Percentiles rank a stretch among this genome's conserved stretches.
Conservation (phyloP, 164 flowering plant genomes). For the Dillenia turbinata region DNA sequence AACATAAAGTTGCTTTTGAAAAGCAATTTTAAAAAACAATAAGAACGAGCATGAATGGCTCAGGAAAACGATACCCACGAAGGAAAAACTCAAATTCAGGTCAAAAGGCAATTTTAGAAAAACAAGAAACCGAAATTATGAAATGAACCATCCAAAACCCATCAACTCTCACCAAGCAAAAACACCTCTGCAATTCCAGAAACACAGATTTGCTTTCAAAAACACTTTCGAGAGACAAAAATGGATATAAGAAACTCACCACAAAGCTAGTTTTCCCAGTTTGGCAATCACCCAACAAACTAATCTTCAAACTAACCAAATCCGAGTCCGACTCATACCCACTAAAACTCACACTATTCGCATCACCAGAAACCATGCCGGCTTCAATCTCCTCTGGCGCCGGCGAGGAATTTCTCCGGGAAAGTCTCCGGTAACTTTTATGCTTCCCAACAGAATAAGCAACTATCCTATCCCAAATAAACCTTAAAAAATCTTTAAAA, state of each 20-base stretch:
- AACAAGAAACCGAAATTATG: no score
- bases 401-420: conserved; percentile 15
- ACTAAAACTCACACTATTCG: conserved; percentile 9
- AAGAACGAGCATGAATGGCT: no score
- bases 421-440: conserved; percentile 38
- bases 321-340: conserved; percentile 60
- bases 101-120: no score
- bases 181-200: no score
- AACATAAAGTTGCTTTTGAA: no score
- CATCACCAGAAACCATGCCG: conserved; percentile 6
- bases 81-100: no score
- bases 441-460: conserved; percentile 49
- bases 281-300: conserved; percentile 85
- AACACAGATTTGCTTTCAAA: no score
- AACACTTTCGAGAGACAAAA: neutral
- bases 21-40: no score
- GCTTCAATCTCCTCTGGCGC: conserved; percentile 12
- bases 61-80: neutral
- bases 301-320: conserved; percentile 74
- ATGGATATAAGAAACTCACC: conserved; percentile 33
- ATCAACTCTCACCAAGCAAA: no score
- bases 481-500: conserved; percentile 44
- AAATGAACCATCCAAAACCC: no score
- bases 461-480: conserved; percentile 55
- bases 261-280: conserved; percentile 91